Base-by-base conservation (phyloP, 2,329 filamentous ascomycete species). In the Diaporthe vexans region DNA sequence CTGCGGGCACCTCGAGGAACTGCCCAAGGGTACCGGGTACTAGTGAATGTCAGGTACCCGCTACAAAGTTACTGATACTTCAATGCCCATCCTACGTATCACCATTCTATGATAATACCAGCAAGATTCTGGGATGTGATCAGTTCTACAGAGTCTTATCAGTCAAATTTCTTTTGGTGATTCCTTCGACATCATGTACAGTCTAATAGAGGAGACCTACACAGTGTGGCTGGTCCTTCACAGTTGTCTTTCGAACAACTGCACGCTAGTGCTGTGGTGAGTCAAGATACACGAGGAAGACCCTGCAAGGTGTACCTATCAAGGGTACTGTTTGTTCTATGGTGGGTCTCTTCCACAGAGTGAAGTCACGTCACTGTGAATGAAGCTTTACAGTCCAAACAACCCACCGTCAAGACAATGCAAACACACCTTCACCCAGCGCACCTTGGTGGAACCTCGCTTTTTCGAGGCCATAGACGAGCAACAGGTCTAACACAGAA, bases 341-440 rank as follows among this genome's bases (percentile, higher is more conserved):
- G 10, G 57, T 58, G 46, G 70, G 70, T 40, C 63, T 51, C 33
- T 19, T 11, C n/a, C 19, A 10, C n/a, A 3, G 10, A 33, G 48
- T 43, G 24, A 63, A 72, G 57, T 72, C 70, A 72, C 70, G 63
- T 68, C 63, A 68, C 63, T 40, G n/a, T 21, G 33, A 54, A 54
- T 54, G 33, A 15, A 54, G 48, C 46, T 54, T 40, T 40, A 48
- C 63, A 17, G 19, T 52, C 48, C 33, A 54, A 52, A 54, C 63
- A 68, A 54, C 15, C 59, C 59, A 5, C 3, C 26, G 10, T 48
- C 59, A 48, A 52, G 35, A 56, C 26, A 58, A 58, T 21, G 52
- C 52, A 13, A 70, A 58, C 37, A 35, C 9, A 40, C 3, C 48
- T 11, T 21, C 63, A 7, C 26, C 48, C 48, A 40, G 63, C 63